phyloP scores from a whole-genome alignment of 2,329 filamentous ascomycete species.

The Trichoderma sp. region DNA sequence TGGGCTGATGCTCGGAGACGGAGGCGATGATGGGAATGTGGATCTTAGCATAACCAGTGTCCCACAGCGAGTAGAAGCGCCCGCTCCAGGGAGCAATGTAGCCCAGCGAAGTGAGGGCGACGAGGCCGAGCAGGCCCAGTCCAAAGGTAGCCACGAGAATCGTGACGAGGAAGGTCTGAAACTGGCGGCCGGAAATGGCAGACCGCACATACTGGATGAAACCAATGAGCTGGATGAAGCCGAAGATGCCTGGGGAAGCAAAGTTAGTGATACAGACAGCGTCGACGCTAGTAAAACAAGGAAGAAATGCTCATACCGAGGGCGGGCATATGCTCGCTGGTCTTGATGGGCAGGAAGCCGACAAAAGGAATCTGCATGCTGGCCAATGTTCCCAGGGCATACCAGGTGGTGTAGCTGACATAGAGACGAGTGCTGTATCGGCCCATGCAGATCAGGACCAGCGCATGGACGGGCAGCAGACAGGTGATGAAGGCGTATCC shows the following conservation, averaged over 20 bases:
- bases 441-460: slow-evolving; percentile 95
- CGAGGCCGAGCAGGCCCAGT: slow-evolving; percentile 72
- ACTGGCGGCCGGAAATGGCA: slow-evolving; percentile 90
- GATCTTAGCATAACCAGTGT: slow-evolving; percentile 97
- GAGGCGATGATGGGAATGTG: slow-evolving; percentile 99
- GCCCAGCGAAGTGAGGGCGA: slow-evolving; percentile 83
- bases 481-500: slow-evolving; percentile 99
- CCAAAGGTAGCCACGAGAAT: slow-evolving; percentile 75
- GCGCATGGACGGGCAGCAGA: slow-evolving; percentile 88
- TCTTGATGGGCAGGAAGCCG: slow-evolving; percentile 92
- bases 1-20: slow-evolving; percentile 99
- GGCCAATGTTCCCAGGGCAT: slow-evolving; percentile 89
- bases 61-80: slow-evolving; percentile 99
- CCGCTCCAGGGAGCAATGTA: slow-evolving; percentile 97
- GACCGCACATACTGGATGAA: slow-evolving; percentile 88
- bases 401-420: slow-evolving; percentile 98
- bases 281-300: slow-evolving; percentile 23
- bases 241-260: slow-evolving; percentile 75
- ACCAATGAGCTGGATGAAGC: slow-evolving; percentile 87
- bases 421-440: slow-evolving; percentile 92
- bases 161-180: slow-evolving; percentile 82
- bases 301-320: slow-evolving; percentile 64
- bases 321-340: slow-evolving; percentile 97
- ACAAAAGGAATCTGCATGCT: slow-evolving; percentile 99
- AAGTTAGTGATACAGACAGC: slow-evolving; percentile 8